Conservation (phyloP, 2,329 filamentous ascomycete species). For the Colletotrichum abscissum region DNA sequence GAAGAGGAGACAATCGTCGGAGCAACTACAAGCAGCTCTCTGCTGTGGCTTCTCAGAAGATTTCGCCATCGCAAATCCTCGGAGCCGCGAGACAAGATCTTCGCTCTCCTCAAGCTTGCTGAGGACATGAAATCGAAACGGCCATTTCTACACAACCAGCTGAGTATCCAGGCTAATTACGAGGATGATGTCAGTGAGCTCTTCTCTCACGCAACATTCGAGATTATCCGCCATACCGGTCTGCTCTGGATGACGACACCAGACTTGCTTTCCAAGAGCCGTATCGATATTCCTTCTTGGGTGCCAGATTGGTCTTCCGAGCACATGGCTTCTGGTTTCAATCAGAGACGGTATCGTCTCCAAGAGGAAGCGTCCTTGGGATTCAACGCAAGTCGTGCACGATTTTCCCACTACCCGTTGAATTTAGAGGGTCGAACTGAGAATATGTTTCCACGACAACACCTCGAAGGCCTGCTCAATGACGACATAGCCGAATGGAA, state of each 20-base stretch:
- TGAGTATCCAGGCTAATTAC: constrained; percentile 1
- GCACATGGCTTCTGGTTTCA: background rate
- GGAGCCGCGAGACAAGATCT: constrained; percentile 35
- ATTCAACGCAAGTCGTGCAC: constrained; percentile 18
- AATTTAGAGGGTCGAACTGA: no score
- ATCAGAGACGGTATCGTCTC: background rate
- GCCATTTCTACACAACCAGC: background rate
- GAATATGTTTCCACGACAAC: no score
- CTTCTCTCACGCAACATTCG: no score
- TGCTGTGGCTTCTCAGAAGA: constrained; percentile 30
- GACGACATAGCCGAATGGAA: no score
- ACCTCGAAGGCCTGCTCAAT: no score
- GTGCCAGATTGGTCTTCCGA: constrained; percentile 37
- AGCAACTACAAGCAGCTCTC: background rate
- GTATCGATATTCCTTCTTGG: constrained; percentile 30
- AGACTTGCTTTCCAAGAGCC: constrained; percentile 25
- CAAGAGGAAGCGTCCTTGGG: background rate
- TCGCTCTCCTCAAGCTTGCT: constrained; percentile 29
- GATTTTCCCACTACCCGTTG: background rate
- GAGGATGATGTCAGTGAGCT: background rate
- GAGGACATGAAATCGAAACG: background rate
- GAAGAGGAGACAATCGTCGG: no score
- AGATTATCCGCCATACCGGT: background rate
- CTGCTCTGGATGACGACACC: constrained; percentile 25
- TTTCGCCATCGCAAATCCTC: constrained; percentile 29